Evolutionary conservation across 306 rosid species (phyloP), one percentile per base, ranked within the genome.

Genomic region (Malus orientalis): DNA sequence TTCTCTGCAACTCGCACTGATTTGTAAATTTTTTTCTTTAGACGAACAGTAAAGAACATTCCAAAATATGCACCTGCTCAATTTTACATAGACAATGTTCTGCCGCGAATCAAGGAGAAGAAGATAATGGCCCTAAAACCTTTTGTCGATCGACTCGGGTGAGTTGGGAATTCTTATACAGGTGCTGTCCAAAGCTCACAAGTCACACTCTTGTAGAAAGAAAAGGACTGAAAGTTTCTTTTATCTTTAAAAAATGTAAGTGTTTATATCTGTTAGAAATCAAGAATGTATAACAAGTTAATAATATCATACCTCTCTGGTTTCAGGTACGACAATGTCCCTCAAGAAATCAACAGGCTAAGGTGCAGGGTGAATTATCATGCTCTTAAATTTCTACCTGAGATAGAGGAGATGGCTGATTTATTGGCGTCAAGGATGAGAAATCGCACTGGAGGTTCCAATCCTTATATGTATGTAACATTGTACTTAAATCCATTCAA

Each of bases 321-420:
- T 83, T 83, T 89, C 86, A 95, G 99, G 84, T 95, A 95, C 79
- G 99, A 95, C 83, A 95, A 95, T 80, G 97, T 95, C 81, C 97
- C 97, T 79, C 76, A 88, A 74, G 97, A 95, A 84, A 92, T 95
- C 88, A 95, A 95, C 87, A 90, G 93, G 89, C 84, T 95, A 88
- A 90, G 99, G 84, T 95, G 99, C 82, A 89, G 99, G 85, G 99
- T 95, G 36, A 95, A 95, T 88, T 95, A 95, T 88, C 99, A 95
- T 58, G 99, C 99, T 67, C 96, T 95, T 74, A 95, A 95, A 83
- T 95, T 92, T 89, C 99, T 95, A 83, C 97, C 99, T 53, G 97
- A 89, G 81, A 92, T 95, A 88, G 99, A 95, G 85, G 85, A 87
- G 73, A 95, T 95, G 99, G 97, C 99, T 76, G 91, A 95, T 89